phyloP scores from a whole-genome alignment of 176 grass and related monocot species.

The Alloteropsis semialata region DNA sequence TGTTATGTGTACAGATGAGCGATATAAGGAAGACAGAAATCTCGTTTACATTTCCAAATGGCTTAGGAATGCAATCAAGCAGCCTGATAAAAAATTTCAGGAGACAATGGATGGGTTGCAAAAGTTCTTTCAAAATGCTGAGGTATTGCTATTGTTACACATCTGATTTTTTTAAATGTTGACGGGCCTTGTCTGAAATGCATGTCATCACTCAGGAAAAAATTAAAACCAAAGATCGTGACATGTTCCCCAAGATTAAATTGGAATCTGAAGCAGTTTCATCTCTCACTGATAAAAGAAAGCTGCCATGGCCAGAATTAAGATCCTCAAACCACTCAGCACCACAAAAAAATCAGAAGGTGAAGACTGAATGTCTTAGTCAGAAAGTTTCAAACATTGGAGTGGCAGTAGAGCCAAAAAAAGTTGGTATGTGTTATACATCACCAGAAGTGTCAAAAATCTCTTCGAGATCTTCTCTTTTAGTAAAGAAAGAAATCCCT shows the following conservation, averaged over 20 bases:
- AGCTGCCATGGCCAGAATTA: constrained; percentile 36
- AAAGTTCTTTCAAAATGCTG: constrained; percentile 75
- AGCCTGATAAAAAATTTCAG: constrained; percentile 61
- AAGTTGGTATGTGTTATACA: constrained; percentile 15
- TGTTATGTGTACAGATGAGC: constrained; percentile 65
- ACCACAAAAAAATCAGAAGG: constrained; percentile 42
- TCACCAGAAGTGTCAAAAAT: constrained; percentile 20
- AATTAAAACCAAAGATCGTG: constrained; percentile 38
- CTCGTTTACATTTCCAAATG: constrained; percentile 81
- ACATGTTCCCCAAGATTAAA: constrained; percentile 17
- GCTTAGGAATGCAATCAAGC: constrained; percentile 83
- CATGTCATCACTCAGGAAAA: constrained; percentile 43
- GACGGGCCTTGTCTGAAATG: constrained; percentile 16
- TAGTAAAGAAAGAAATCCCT: constrained; percentile 22
- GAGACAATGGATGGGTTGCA: constrained; percentile 52
- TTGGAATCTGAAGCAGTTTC: constrained; percentile 34
- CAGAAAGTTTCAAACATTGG: constrained; percentile 10
- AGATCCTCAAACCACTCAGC: constrained; percentile 38
- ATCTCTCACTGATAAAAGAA: constrained; percentile 43
- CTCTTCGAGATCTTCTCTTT: constrained; percentile 21
- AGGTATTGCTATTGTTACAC: constrained; percentile 44
- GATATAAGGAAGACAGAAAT: constrained; percentile 78
- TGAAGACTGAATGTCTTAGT: constrained; percentile 28
- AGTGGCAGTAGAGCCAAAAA: constrained; percentile 22
- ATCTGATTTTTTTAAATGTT: constrained; percentile 24